Base-by-base conservation (phyloP, 306 rosid species). In the Mimosa pudica region DNA sequence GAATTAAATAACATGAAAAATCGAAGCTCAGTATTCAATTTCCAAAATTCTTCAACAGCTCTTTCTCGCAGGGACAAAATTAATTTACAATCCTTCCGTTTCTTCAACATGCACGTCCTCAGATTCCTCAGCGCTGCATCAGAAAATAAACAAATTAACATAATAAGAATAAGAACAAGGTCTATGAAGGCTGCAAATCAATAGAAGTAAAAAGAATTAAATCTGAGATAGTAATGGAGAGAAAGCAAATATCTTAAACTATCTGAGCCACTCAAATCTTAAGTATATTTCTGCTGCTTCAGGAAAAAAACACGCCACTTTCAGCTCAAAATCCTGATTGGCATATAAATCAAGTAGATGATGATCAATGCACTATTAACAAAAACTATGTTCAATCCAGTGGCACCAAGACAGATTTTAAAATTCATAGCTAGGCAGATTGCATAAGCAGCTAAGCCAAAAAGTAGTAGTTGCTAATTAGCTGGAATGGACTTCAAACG, bases 61-160 rank as follows among this genome's bases (percentile, higher is more conserved):
- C 54, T 69, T 42, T 69, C 74, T 79, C 51, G 79, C 76, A 73
- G 49, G 65, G 77, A 72, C 76, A 79, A 61, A 73, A 70, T 11
- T 49, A 70, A 79, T 85, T 73, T 8, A 67, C 36, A 73, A 71
- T 73, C 67, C 86, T 80, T 90, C 85, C 89, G 61, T 84, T 88
- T 88, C 88, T 78, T 84, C 93, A 70, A 78, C 85, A 3, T 70
- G 79, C 71, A 83, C 91, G 45, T 84, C 85, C 78, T 88, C 97
- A 79, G 55, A 79, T 52, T 83, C 82, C 80, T 84, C 98, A 79
- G 92, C 94, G 83, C 98, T 95, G 89, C 90, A 87, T 76, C 71
- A 51, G 76, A 84, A 78, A 30, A 68, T 44, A 77, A 70, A 68
- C 73, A 62, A 46, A 61, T 76, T 11, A 24, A 42, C 16, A 33